A percentile compares a stretch with the other conserved stretches of the same genome.
Conservation (phyloP, 495 filamentous ascomycete species). For the Pseudoneurospora amorphoporcata region DNA sequence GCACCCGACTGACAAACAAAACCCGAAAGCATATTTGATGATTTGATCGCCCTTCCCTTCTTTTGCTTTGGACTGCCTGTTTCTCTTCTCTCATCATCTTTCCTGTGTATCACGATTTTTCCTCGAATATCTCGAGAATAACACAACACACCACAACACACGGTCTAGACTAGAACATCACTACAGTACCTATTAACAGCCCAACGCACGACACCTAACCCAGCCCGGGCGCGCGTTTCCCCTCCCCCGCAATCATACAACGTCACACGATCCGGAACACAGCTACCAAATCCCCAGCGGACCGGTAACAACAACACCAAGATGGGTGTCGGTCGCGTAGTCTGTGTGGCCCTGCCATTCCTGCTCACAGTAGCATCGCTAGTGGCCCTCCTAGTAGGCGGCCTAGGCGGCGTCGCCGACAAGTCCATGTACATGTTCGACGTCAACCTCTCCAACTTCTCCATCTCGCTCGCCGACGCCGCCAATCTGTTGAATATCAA, state of each 20-base stretch:
- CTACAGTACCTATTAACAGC: too few species aligned
- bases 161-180: neutral
- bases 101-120: neutral
- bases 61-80: neutral
- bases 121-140: neutral
- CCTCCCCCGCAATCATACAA: neutral
- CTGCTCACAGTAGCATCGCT: constrained; percentile 61
- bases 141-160: neutral
- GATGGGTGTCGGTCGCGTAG: constrained; percentile 52
- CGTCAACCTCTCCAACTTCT: constrained; percentile 44
- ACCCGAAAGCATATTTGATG: neutral
- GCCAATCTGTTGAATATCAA: constrained; percentile 8
- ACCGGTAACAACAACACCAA: constrained; percentile 1
- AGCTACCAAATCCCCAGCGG: neutral
- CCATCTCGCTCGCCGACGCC: constrained; percentile 24
- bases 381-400: constrained; percentile 62
- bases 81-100: neutral
- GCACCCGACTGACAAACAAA: neutral
- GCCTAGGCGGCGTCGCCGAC: constrained; percentile 59
- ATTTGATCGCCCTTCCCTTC: neutral
- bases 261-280: neutral
- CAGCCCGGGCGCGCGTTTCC: neutral
- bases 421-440: constrained; percentile 64
- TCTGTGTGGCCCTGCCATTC: constrained; percentile 76
- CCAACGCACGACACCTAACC: neutral